Conservation (phyloP, 2,329 filamentous ascomycete genomes). For the Diaporthe citri region DNA sequence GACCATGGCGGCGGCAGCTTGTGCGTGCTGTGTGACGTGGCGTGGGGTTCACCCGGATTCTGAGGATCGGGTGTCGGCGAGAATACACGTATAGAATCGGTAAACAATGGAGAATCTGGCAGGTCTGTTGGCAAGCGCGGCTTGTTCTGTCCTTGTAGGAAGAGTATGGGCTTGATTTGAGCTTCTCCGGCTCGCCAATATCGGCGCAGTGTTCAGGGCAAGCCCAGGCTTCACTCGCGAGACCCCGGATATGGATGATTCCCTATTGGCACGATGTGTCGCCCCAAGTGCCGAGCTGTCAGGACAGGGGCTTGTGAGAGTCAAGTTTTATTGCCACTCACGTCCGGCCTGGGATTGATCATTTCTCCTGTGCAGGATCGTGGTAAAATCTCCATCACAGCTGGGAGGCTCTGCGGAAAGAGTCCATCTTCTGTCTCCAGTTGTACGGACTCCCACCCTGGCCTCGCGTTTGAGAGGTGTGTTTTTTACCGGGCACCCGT, state of each 20-base stretch:
- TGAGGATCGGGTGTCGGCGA: not conserved
- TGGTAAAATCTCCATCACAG: constrained; percentile 13
- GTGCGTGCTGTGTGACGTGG: constrained; percentile 15
- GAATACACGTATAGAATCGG: not conserved
- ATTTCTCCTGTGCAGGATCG: constrained; percentile 25
- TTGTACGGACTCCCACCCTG: not conserved
- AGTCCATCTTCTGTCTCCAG: not conserved
- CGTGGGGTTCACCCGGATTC: not conserved
- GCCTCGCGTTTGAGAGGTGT: not conserved
- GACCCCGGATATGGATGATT: not conserved
- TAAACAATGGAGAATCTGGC: not conserved
- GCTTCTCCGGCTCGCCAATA: not conserved
- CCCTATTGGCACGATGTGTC: not conserved
- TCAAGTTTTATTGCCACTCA: not conserved
- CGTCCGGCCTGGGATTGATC: not conserved
- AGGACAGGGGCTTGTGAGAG: not conserved
- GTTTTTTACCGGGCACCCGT: not conserved
- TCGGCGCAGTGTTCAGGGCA: not conserved
- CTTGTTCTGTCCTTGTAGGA: not conserved
- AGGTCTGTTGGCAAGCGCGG: not conserved
- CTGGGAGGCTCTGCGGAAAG: constrained; percentile 18
- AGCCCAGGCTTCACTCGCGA: not conserved
- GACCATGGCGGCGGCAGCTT: constrained; percentile 42
- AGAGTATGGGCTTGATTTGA: not conserved
- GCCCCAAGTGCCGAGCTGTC: not conserved